Conservation (phyloP, 2,329 filamentous ascomycete genomes). For the Alternaria sp. region DNA sequence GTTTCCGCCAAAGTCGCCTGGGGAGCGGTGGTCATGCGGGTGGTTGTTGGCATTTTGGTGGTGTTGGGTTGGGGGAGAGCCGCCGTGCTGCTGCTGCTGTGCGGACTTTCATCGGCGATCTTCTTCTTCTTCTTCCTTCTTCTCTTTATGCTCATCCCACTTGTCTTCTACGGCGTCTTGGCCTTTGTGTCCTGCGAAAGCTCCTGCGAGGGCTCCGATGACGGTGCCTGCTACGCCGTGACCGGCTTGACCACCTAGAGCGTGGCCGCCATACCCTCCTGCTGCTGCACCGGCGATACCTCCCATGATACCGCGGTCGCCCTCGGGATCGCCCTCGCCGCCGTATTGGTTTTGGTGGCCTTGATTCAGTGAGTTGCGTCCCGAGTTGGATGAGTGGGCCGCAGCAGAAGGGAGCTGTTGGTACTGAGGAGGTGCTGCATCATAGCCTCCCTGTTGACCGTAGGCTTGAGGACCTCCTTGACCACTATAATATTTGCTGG, state of each 20-base stretch:
- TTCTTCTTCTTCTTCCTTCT: constrained; percentile 37
- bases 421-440: constrained; percentile 14
- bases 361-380: constrained; percentile 37
- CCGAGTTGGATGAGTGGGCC: constrained; percentile 32
- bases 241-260: constrained; percentile 36
- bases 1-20: constrained; percentile 35
- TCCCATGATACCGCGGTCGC: constrained; percentile 41
- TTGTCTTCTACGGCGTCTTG: constrained; percentile 36
- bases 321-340: constrained; percentile 33
- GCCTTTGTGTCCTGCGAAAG: constrained; percentile 36
- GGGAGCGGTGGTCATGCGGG: constrained; percentile 19
- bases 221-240: constrained; percentile 36
- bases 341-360: constrained; percentile 35
- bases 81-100: constrained; percentile 26
- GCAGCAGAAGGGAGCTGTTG: constrained; percentile 36
- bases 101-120: constrained; percentile 20
- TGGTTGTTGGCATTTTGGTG: constrained; percentile 1
- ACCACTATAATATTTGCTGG: constrained; percentile 27
- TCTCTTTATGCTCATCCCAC: constrained; percentile 40
- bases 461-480: constrained; percentile 20
- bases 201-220: constrained; percentile 37
- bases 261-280: constrained; percentile 40
- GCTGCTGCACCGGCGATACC: constrained; percentile 38
- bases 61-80: constrained; percentile 11
- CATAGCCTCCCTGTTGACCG: constrained; percentile 21